Conservation (phyloP, 2,329 filamentous ascomycete genomes). For the Sordariomycetes sp. region DNA sequence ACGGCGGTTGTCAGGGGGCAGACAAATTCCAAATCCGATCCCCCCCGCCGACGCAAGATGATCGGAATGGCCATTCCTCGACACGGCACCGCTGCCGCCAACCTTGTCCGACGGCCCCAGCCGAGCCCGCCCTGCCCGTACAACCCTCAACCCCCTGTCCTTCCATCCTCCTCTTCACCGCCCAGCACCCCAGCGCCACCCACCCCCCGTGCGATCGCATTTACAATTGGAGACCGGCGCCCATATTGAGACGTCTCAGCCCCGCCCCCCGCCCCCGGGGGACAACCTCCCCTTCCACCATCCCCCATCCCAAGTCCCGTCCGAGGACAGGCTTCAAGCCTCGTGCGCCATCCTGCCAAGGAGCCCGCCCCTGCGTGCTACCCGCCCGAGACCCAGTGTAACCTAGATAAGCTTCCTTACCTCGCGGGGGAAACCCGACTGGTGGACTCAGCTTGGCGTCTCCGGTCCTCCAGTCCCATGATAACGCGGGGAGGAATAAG, state of each 20-base stretch:
- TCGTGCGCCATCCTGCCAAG: background rate
- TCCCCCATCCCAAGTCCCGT: background rate
- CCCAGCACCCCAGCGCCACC: too few species aligned
- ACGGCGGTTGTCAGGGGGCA: background rate
- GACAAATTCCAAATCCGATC: background rate
- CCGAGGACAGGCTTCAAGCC: background rate
- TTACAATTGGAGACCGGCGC: too few species aligned
- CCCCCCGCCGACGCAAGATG: background rate
- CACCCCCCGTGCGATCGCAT: too few species aligned
- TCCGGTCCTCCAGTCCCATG: background rate
- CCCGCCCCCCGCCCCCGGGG: too few species aligned
- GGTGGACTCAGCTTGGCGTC: background rate
- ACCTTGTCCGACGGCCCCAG: background rate
- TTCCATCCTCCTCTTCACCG: too few species aligned
- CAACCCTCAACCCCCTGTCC: too few species aligned
- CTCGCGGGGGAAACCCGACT: too few species aligned
- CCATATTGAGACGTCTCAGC: too few species aligned
- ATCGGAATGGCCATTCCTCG: background rate
- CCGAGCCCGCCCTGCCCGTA: background rate
- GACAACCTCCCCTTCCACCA: too few species aligned
- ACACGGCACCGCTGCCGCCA: background rate
- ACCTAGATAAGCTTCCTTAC: background rate
- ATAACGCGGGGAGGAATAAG: background rate
- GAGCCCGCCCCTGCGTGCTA: background rate
- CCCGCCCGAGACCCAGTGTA: background rate